phyloP scores from a whole-genome alignment of 768 basidiomycete genomes.

The Calvatia gigantea region DNA sequence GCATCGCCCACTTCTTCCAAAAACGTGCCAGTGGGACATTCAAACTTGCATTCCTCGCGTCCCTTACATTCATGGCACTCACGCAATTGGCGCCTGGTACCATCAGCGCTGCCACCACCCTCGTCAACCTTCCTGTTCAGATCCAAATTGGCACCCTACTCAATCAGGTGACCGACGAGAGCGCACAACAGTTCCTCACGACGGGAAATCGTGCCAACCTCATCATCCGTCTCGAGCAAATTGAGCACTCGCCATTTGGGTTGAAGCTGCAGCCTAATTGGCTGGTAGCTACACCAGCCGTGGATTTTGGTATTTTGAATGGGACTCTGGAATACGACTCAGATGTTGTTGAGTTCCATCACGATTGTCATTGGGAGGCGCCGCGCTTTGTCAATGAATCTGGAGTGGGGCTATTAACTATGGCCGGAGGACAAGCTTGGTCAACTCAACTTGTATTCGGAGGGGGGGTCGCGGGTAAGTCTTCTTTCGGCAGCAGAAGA shows the following conservation, averaged over 20 bases:
- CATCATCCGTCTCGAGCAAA: conserved; percentile 6
- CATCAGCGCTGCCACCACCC: conserved; percentile 6
- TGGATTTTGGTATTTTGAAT: not conserved
- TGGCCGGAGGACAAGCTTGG: conserved; percentile 1
- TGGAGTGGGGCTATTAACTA: not conserved
- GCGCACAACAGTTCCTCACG: not conserved
- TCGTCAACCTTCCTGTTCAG: not conserved
- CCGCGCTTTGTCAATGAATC: not conserved
- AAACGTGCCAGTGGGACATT: conserved; percentile 4
- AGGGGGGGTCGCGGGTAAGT: not conserved
- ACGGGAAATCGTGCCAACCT: conserved; percentile 1
- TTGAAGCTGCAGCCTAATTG: not conserved
- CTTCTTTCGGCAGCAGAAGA: not conserved
- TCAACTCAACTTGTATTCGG: not conserved
- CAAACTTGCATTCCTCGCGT: conserved; percentile 7
- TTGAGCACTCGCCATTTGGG: conserved; percentile 7
- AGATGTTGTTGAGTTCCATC: conserved; percentile 7
- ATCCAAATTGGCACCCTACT: not conserved
- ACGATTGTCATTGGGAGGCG: conserved; percentile 10
- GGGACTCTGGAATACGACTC: conserved; percentile 6
- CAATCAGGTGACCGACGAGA: not conserved
- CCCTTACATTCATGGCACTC: conserved; percentile 5
- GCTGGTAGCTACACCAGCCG: not conserved
- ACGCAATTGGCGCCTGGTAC: conserved; percentile 7
- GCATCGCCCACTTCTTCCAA: conserved; percentile 2